Evolutionary conservation across 2,329 filamentous ascomycete species (phyloP), one percentile per base, ranked within the genome.

Genomic region (Monilinia vaccinii-corymbosi): DNA sequence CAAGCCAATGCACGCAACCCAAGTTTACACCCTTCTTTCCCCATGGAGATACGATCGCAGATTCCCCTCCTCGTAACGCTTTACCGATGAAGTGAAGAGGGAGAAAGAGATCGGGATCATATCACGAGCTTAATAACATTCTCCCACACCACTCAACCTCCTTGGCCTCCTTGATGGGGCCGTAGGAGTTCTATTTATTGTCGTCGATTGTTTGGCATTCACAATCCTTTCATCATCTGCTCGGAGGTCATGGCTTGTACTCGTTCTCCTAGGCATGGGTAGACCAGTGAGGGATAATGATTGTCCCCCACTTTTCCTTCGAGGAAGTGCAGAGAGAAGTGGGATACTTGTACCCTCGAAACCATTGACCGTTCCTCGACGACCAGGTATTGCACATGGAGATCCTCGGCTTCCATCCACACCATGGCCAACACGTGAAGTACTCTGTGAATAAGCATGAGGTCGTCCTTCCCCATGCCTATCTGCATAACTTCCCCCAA

Each of bases 71-170:
- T 61, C 62, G 62, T 50, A 51, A 58, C 67, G 62, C 58, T 63
- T 36, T 62, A 58, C 44, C 64, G 48, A 62, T 52, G 50, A 52
- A 31, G 50, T 14, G 18, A 21, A 52, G 50, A 52, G 36, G 50
- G 31, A 21, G 7, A 52, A 31, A 21, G 1, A 52, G 7, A 11
- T 42, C 23, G 23, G 10, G 13, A 10, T 10, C 25, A 31, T 42
- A 11, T 40, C 32, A 10, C 4, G 31, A 44, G 61, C 60, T 56
- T 73, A 83, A 71, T 79, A 83, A n/a, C 79, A 81, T 72, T 84
- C 81, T 46, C 81, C 81, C 49, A 81, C 73, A 60, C 80, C 79
- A 70, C 75, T 79, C 68, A 79, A 73, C 66, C 78, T 79, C 64
- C 79, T 73, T 58, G 77, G 66, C 52, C 69, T 59, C 45, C 61